Evolutionary conservation across 2,329 filamentous ascomycete species (phyloP).

Genomic region (Sordariomycetes sp.): DNA sequence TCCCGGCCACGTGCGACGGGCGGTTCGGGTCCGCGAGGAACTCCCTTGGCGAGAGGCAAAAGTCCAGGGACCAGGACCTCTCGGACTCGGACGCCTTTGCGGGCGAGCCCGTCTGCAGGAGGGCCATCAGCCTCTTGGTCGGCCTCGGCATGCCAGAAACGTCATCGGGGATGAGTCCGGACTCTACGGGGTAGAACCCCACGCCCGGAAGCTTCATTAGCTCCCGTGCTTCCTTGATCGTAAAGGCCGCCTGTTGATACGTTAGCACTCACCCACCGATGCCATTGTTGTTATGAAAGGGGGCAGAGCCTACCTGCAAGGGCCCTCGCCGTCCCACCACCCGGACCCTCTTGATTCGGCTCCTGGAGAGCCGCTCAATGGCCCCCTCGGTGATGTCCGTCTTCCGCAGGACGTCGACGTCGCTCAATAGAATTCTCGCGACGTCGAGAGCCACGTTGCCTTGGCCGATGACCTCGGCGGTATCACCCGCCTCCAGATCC

Average conservation of each 20-base stretch:
- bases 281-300: not conserved
- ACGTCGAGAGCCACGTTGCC: conserved; percentile 96
- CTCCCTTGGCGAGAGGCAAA: conserved; percentile 65
- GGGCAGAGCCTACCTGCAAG: conserved; percentile 55
- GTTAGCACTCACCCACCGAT: not conserved
- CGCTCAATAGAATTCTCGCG: conserved; percentile 72
- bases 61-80: conserved; percentile 77
- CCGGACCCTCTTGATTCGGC: conserved; percentile 66
- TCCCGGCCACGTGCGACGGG: conserved; percentile 44
- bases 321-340: conserved; percentile 86
- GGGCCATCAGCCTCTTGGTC: conserved; percentile 65
- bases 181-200: conserved; percentile 59
- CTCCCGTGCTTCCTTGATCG: conserved; percentile 89
- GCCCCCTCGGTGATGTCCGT: conserved; percentile 89
- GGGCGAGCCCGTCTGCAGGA: conserved; percentile 51
- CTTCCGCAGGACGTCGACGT: conserved; percentile 59
- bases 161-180: conserved; percentile 55
- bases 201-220: conserved; percentile 67
- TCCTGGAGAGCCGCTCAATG: conserved; percentile 59
- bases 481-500: conserved; percentile 62
- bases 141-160: conserved; percentile 63
- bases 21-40: conserved; percentile 44
- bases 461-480: conserved; percentile 83
- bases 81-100: conserved; percentile 34
- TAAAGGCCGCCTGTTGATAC: conserved; percentile 64